Evolutionary conservation across 306 rosid species (phyloP).

Genomic region (Coriaria nepalensis): DNA sequence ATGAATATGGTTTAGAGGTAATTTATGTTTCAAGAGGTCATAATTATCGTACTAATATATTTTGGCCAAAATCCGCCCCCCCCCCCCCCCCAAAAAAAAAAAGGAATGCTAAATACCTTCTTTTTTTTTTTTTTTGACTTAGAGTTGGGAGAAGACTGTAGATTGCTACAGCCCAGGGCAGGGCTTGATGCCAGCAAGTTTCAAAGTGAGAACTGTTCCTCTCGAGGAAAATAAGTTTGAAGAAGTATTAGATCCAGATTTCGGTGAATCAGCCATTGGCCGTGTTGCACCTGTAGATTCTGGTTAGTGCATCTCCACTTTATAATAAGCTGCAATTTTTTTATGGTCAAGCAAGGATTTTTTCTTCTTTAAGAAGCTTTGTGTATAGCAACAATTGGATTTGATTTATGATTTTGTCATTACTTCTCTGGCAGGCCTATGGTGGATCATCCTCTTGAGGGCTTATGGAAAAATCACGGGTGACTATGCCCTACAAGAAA

Average conservation of each 20-base stretch:
- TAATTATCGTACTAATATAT: no score
- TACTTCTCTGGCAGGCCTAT: slow-evolving; percentile 45
- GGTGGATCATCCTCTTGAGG: slow-evolving; percentile 91
- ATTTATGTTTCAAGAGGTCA: slow-evolving; percentile 1
- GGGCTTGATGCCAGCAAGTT: slow-evolving; percentile 99
- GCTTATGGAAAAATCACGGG: slow-evolving; percentile 89
- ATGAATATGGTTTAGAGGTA: not conserved
- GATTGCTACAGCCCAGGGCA: slow-evolving; percentile 97
- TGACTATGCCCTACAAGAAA: slow-evolving; percentile 68
- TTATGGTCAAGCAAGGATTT: no score
- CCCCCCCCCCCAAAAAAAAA: no score
- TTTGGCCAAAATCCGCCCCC: no score
- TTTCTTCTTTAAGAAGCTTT: not conserved
- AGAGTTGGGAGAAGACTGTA: slow-evolving; percentile 99
- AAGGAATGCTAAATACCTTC: no score
- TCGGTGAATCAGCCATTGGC: slow-evolving; percentile 99
- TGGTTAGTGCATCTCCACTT: slow-evolving; percentile 31
- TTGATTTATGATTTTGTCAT: slow-evolving; percentile 1
- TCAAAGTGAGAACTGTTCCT: slow-evolving; percentile 59
- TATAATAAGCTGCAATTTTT: not conserved
- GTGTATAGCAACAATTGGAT: slow-evolving; percentile 4
- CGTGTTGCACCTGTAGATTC: slow-evolving; percentile 99
- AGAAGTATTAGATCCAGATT: slow-evolving; percentile 95
- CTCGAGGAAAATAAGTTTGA: slow-evolving; percentile 33
- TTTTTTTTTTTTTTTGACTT: not conserved